Evolutionary conservation across 768 basidiomycete species (phyloP), one percentile per base, ranked within the genome.

Genomic region (Psilocybe tampanensis): DNA sequence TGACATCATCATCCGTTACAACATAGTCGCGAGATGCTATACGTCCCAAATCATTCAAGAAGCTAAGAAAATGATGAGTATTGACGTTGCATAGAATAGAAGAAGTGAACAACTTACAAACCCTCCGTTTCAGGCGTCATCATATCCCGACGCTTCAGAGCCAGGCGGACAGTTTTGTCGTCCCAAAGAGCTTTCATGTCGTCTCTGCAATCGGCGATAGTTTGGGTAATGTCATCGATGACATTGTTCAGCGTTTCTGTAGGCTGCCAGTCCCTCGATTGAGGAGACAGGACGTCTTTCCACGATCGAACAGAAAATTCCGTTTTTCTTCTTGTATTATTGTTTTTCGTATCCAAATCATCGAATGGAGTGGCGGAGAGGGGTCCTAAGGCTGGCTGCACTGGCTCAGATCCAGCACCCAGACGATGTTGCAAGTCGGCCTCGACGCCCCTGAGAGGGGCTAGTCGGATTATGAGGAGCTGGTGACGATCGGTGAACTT

Each of bases 1-100:
- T 79, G 60, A 91, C 83, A 66, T 91, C 90, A 48, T 87, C 83
- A 65, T 92, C 89, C 1, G 81, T 82, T 18, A 88, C 89, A 50
- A 76, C 72, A 62, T 89, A 92, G 56, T 81, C 75, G 4, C 77
- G 77, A 21, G 72, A 71, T 1, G 88, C 84, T 8, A 92, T 84
- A 13, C 89, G 85, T 41, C 82, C 80, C 13, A 90, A 67, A 58
- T 89, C 83, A 62, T 87, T 80, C 60, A 92, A 69, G 69, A 92
- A 92, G 66, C 88, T 89, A 58, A 55, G n/a, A 19, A 54, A 17
- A 12, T 43, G 18, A 24, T 34, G 29, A 29, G 29, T 11, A 19
- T 34, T 24, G 29, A 21, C 26, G 39, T 32, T 58, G 8, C 56
- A 42, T 29, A 29, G 26, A 18, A 18, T 19, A 24, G 3, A 36